Conservation (phyloP, 805 yeast species). For the Teunomyces lycoperdinae region DNA sequence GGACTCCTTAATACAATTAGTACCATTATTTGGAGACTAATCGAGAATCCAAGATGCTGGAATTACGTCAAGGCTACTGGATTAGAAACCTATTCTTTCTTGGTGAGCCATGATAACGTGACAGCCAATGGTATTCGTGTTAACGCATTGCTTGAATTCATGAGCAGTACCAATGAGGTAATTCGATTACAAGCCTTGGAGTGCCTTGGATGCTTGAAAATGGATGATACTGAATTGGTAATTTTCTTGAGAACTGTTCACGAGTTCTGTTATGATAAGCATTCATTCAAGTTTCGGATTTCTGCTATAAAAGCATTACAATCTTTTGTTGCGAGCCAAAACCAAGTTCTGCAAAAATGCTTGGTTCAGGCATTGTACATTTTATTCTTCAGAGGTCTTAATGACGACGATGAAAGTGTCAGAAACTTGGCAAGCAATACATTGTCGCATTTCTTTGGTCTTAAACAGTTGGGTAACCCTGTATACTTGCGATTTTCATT, state of each 20-base stretch:
- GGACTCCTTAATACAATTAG: slow-evolving; percentile 2
- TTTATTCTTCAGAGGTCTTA: slow-evolving; percentile 36
- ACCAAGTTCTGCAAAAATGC: background rate
- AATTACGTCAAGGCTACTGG: slow-evolving; percentile 44
- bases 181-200: slow-evolving; percentile 38
- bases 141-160: background rate
- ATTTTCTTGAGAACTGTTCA: background rate
- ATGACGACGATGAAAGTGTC: slow-evolving; percentile 68
- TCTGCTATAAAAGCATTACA: slow-evolving; percentile 45
- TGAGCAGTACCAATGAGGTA: slow-evolving; percentile 2
- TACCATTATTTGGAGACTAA: slow-evolving; percentile 16
- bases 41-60: slow-evolving; percentile 31
- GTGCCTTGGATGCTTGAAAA: slow-evolving; percentile 24
- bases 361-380: slow-evolving; percentile 4
- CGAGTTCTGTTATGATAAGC: slow-evolving; percentile 4
- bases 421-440: slow-evolving; percentile 47
- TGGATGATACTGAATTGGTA: background rate
- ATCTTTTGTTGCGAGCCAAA: slow-evolving; percentile 14
- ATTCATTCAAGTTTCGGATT: slow-evolving; percentile 44
- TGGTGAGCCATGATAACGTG: slow-evolving; percentile 6
- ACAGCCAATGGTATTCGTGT: background rate
- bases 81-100: slow-evolving; percentile 28
- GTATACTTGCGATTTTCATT: background rate
- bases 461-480: slow-evolving; percentile 4
- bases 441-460: slow-evolving; percentile 20